Conservation (phyloP, 1,139 yeast genomes). For the Sugiyamaella paludigena region DNA sequence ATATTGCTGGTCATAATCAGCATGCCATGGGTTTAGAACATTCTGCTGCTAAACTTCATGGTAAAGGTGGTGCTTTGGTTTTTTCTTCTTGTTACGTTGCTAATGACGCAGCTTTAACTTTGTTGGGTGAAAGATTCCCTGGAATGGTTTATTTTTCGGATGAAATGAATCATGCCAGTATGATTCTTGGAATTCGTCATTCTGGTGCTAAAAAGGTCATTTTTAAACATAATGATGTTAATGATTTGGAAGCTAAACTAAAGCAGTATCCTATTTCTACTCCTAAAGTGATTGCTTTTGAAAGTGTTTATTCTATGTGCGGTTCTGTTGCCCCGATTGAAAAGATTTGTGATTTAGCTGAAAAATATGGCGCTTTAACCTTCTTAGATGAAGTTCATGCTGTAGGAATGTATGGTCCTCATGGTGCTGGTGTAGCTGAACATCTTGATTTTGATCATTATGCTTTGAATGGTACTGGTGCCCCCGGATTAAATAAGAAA, state of each 20-base stretch:
- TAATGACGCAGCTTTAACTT: conserved; percentile 91
- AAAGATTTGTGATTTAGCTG: conserved; percentile 91
- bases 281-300: conserved; percentile 96
- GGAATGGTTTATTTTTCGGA: conserved; percentile 91
- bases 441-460: conserved; percentile 87
- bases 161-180: conserved; percentile 92
- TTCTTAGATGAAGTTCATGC: conserved; percentile 98
- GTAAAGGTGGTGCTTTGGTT: conserved; percentile 92
- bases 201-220: conserved; percentile 86
- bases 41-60: conserved; percentile 85
- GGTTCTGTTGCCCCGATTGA: conserved; percentile 96
- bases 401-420: conserved; percentile 98
- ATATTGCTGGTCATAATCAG: conserved; percentile 94
- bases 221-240: conserved; percentile 86
- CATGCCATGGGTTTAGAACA: conserved; percentile 85
- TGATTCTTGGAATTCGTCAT: conserved; percentile 94
- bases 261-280: conserved; percentile 75
- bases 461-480: conserved; percentile 29
- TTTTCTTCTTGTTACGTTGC: conserved; percentile 96
- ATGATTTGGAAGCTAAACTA: conserved; percentile 73
- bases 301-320: conserved; percentile 96
- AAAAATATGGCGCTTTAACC: conserved; percentile 94
- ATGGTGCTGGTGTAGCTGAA: conserved; percentile 99
- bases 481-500: conserved; percentile 37
- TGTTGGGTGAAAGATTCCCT: conserved; percentile 86